Evolutionary conservation across 2,329 filamentous ascomycete species (phyloP).

Genomic region (Aurifilum marmelostoma): DNA sequence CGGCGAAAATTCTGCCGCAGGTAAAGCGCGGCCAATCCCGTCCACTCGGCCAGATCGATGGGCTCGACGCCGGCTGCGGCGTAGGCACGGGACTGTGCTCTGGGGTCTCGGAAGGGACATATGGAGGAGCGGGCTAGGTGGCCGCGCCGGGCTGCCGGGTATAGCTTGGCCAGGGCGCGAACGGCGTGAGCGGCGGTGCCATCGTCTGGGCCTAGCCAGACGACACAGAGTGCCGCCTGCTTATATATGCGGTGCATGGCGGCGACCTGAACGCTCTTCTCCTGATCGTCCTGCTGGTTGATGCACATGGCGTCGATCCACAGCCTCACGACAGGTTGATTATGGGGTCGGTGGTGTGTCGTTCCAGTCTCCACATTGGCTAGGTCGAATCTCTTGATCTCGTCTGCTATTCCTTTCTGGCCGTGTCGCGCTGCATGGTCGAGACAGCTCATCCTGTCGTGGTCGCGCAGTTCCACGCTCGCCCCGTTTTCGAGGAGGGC

Average conservation of each 20-base stretch:
- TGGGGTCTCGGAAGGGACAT: not conserved
- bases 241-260: slow-evolving; percentile 22
- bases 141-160: not conserved
- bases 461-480: not conserved
- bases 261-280: slow-evolving; percentile 23
- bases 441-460: not conserved
- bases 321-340: not conserved
- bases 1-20: not conserved
- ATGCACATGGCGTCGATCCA: slow-evolving; percentile 24
- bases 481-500: not conserved
- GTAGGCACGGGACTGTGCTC: not conserved
- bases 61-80: not conserved
- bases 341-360: not conserved
- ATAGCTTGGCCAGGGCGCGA: not conserved
- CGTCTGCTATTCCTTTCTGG: not conserved
- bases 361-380: not conserved
- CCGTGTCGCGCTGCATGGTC: not conserved
- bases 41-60: not conserved
- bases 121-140: not conserved
- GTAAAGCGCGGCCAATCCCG: not conserved
- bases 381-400: not conserved
- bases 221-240: slow-evolving; percentile 7
- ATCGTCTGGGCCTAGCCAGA: slow-evolving; percentile 22
- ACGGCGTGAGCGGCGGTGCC: not conserved
- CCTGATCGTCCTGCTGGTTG: slow-evolving; percentile 15